Percentiles rank a stretch among this genome's conserved stretches.
These are phyloP conservation scores for Marsdenia floribunda DNA, from an alignment of 257 asterid species.

Conservation along the genomic window DNA sequence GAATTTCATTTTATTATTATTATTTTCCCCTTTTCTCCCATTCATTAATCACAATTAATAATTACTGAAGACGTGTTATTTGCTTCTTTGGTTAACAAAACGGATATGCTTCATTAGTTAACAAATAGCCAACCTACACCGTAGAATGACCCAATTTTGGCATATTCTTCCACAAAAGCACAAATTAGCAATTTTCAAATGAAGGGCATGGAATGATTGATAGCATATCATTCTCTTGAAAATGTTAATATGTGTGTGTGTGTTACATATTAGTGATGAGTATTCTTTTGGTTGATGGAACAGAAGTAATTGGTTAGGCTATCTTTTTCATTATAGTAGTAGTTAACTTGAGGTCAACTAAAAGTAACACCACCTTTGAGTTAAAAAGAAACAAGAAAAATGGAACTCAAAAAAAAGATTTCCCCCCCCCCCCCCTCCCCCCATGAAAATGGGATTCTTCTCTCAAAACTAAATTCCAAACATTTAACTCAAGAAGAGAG, in stretches of 20 bases:
- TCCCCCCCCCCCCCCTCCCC: no score
- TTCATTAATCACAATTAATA: no score
- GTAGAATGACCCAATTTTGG: neutral
- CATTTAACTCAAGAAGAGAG: neutral
- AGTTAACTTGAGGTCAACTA: conserved; percentile 2
- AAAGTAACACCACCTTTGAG: neutral
- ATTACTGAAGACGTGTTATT: no score
- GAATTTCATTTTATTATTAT: no score
- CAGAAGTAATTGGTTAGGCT: conserved; percentile 1
- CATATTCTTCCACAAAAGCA: neutral
- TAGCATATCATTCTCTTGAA: no score
- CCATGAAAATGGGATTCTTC: neutral
- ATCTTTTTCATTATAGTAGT: neutral
- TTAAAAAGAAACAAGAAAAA: neutral
- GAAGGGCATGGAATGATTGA: neutral
- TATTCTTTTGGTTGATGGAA: neutral
- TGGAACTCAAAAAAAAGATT: neutral
- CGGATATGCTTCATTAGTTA: no score
- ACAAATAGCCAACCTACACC: no score
- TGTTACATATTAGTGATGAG: neutral
- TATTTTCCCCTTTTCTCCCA: no score
- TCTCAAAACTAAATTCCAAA: neutral
- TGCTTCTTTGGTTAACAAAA: no score
- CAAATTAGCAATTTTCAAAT: no score
- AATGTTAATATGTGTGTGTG: no score